Evolutionary conservation across 495 filamentous ascomycete species (phyloP).

Genomic region (Zalerion maritima): DNA sequence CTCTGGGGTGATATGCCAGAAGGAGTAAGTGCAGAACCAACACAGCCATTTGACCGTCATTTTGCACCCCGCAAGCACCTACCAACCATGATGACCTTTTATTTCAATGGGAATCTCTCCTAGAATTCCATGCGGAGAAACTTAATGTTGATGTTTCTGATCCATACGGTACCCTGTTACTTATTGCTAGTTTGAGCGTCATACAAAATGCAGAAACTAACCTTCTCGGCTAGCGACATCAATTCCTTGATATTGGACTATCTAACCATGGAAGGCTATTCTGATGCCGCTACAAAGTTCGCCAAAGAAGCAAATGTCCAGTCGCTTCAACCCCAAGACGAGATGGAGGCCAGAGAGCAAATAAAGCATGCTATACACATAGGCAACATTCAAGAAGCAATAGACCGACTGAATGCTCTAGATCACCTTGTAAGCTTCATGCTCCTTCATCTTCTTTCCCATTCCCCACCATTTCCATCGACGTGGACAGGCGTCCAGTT

Average conservation of each 20-base stretch:
- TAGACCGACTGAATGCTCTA: slow-evolving; percentile 75
- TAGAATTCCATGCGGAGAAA: slow-evolving; percentile 82
- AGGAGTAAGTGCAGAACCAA: slow-evolving; percentile 51
- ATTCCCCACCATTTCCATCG: too few relatives aligned
- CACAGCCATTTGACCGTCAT: slow-evolving; percentile 9
- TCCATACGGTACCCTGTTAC: slow-evolving; percentile 9
- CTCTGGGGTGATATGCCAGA: slow-evolving; percentile 74
- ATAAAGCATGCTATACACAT: slow-evolving; percentile 69
- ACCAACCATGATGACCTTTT: slow-evolving; percentile 61
- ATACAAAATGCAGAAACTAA: slow-evolving; percentile 17
- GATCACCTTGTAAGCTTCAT: slow-evolving; percentile 68
- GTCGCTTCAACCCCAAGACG: slow-evolving; percentile 50
- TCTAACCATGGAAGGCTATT: slow-evolving; percentile 88
- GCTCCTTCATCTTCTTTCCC: slow-evolving; percentile 3
- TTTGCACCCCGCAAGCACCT: slow-evolving; percentile 5
- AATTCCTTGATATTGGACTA: slow-evolving; percentile 96
- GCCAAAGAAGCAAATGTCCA: slow-evolving; percentile 83
- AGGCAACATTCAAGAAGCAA: slow-evolving; percentile 72
- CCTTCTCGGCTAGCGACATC: slow-evolving; percentile 54
- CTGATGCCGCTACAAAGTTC: slow-evolving; percentile 85
- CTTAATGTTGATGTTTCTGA: slow-evolving; percentile 62
- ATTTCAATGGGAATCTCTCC: slow-evolving; percentile 99
- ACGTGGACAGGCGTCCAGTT: too few relatives aligned
- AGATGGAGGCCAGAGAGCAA: slow-evolving; percentile 61
- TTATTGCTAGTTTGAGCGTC: slow-evolving; percentile 4